Evolutionary conservation across 805 yeast genomes (phyloP).

Genomic region (Kregervanrija fluxuum): DNA sequence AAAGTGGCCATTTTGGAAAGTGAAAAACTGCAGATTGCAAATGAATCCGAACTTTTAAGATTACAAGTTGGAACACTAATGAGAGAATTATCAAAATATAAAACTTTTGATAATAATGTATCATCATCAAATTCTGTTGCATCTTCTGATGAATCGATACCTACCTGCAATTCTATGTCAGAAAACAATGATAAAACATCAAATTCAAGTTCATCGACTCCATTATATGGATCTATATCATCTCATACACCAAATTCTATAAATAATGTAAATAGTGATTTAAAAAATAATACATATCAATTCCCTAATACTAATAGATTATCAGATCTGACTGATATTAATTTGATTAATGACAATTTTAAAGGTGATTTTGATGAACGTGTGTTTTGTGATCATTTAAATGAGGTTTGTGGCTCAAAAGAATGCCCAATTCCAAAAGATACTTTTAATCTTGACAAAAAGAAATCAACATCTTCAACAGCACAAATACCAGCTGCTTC

Average conservation of each 20-base stretch:
- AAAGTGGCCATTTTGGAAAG: slow-evolving; percentile 68
- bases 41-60: slow-evolving; percentile 68
- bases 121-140: too few relatives aligned
- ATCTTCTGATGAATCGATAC: too few relatives aligned
- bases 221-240: too few relatives aligned
- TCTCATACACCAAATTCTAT: too few relatives aligned
- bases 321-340: too few relatives aligned
- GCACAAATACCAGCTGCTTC: neutral
- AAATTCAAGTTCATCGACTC: too few relatives aligned
- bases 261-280: too few relatives aligned
- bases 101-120: slow-evolving; percentile 7
- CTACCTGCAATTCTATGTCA: too few relatives aligned
- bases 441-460: neutral
- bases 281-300: too few relatives aligned
- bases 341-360: slow-evolving; percentile 15
- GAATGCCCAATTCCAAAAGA: slow-evolving; percentile 56
- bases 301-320: too few relatives aligned
- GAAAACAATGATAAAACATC: too few relatives aligned
- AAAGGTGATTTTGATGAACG: slow-evolving; percentile 55
- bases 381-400: slow-evolving; percentile 70
- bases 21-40: slow-evolving; percentile 56
- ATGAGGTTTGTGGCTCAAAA: slow-evolving; percentile 77
- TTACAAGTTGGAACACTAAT: slow-evolving; percentile 71
- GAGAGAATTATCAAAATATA: slow-evolving; percentile 42
- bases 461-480: neutral